Percentiles rank a stretch among this genome's conserved stretches.
Conservation (phyloP, 176 grass and related monocot genomes). For the Lolium rigidum region DNA sequence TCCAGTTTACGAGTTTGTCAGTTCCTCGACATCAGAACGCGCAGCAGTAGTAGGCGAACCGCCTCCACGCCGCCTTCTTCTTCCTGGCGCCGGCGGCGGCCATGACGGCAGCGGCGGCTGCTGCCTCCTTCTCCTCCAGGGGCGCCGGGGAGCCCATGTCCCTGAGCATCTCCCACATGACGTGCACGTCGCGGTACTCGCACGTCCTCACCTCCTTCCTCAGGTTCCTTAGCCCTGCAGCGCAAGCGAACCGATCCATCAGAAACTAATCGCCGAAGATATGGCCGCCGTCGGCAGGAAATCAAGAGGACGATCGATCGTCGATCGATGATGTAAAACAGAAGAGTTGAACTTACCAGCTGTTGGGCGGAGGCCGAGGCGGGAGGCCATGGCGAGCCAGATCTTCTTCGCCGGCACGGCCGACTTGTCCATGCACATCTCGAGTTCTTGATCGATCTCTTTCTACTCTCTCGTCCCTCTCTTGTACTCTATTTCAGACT, state of each 20-base stretch:
- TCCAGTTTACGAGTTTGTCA: neutral
- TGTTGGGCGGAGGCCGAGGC: slow-evolving; percentile 57
- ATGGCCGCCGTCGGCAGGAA: neutral
- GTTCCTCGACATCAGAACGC: slow-evolving; percentile 46
- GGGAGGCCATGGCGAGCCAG: slow-evolving; percentile 57
- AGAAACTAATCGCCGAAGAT: slow-evolving; percentile 9
- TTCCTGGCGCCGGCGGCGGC: slow-evolving; percentile 48
- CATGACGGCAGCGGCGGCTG: slow-evolving; percentile 40
- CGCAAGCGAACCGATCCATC: slow-evolving; percentile 14
- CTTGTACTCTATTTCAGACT: neutral
- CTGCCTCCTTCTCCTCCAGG: slow-evolving; percentile 51
- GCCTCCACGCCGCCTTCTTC: slow-evolving; percentile 54
- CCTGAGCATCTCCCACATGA: slow-evolving; percentile 93
- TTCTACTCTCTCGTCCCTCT: neutral
- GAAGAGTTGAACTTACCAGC: slow-evolving; percentile 40
- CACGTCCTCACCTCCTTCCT: slow-evolving; percentile 91
- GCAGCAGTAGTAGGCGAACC: slow-evolving; percentile 69
- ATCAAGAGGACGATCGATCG: neutral
- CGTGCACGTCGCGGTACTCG: slow-evolving; percentile 83
- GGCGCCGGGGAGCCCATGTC: slow-evolving; percentile 51
- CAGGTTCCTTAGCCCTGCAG: slow-evolving; percentile 73
- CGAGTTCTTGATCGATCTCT: neutral
- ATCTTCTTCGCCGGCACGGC: slow-evolving; percentile 63
- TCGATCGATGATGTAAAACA: no score
- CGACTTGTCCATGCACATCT: slow-evolving; percentile 58